Evolutionary conservation across 352 stramenopile species (phyloP), one percentile per base, ranked within the genome.

Genomic region (Bremia lactucae): DNA sequence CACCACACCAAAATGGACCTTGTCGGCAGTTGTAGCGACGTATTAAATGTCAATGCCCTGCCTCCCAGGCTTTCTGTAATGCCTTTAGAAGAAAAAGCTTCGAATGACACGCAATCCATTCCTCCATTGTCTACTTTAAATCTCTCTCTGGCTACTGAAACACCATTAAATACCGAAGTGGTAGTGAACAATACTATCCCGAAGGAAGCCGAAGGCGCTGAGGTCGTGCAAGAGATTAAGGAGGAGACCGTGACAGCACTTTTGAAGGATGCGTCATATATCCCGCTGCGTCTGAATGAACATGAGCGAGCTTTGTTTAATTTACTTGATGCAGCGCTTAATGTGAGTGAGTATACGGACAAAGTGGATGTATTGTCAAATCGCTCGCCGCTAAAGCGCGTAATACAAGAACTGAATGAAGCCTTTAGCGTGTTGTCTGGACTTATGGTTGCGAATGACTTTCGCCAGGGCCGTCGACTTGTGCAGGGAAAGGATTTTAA

Each of bases 341-440:
- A 87, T 37, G 74, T 84, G 43, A 82, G 70, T 42, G 87, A 96
- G 62, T 97, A 97, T 66, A 97, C 89, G 34, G 89, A 96, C 68
- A 89, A 94, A 33, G 82, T 96, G 25, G 87, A 96, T 59, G 71
- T 92, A 40, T 49, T 89, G 33, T 78, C 64, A 29, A 82, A 79
- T 39, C 67, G 57, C 36, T 79, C 65, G 43, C 80, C 79, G 10
- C 65, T 69, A 9, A 87, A 84, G 53, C 75, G 73, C 33, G 78
- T 95, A 16, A 52, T 84, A 26, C 55, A 69, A 22, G 74, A 91
- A 44, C 56, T 94, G 7, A 63, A 75, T 16, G 61, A 83, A 38
- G 61, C 62, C 6, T 78, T 92, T 29, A 65, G 64, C 44, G 77
- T 77, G 29, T 52, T 89, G 6, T 83, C 68, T 14, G 69, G 65